Base-by-base conservation (phyloP, 2,329 filamentous ascomycete species). In the Dendryphion nanum region DNA sequence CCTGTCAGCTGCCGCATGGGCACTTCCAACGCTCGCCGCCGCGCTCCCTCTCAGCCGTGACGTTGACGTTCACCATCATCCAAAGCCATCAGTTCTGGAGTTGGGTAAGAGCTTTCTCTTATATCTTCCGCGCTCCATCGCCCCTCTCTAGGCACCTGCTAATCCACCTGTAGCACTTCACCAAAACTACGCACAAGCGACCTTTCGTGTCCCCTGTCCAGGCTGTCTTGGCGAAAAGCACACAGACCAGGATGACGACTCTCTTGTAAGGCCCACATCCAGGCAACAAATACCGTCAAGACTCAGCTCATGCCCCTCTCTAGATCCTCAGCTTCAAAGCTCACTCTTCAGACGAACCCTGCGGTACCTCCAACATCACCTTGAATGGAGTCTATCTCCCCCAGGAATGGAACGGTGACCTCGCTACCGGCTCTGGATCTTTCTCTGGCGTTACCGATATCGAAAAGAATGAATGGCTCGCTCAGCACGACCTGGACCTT, bases 281-380 rank as follows among this genome's bases (percentile, higher is more conserved):
- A 62, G 58, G 56, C 57, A 58, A 43, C 61, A 50, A 50, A 37
- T 50, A 46, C 35, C 30, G 35, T 48, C 24, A 50, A 45, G 36
- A 40, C 36, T 33, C 35, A 37, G 46, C 57, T 67, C 43, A 67
- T 56, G 18, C 41, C 37, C 36, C 44, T 43, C n/a, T 8, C 41
- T 49, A 73, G 70, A 55, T 64, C 36, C 59, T 72, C 45, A 66
- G 62, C 44, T 63, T 73, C 41, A 59, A 59, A 47, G 63, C 66
- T 38, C 59, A 67, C 42, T 50, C 64, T 10, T 51, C 62, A 38
- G 53, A 63, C 31, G 42, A 67, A 39, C 50, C 63, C 33, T 69
- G 67, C 51, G 60, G 61, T 12, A 47, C 58, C 37, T 61, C 63
- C 26, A 69, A 72, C 58, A 53, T 72, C 43, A 64, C 65, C 13